Evolutionary conservation across 768 basidiomycete species (phyloP), one percentile per base, ranked within the genome.

Genomic region (Xanthoconium purpureum): DNA sequence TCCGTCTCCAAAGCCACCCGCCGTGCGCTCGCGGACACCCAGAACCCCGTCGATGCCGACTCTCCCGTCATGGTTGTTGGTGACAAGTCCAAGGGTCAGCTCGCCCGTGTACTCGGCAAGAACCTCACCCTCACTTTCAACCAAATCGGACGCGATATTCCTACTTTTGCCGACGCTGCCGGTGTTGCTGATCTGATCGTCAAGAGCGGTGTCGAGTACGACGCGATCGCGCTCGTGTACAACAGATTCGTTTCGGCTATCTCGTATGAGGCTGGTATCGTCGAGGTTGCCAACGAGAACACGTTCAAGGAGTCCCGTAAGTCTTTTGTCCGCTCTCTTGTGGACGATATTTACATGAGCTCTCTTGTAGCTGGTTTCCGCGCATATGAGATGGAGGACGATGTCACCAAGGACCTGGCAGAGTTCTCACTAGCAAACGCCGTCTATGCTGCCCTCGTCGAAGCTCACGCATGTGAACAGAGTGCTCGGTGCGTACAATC

Each of bases 381-480:
- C 70, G 84, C 86, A 30, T 99, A 99, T 73, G 97, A 99, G 77
- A 92, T 95, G 81, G 96, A 98, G 73, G 96, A 99, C 66, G 94
- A 97, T 65, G 86, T 87, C 43, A 91, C 93, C 60, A 91, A 87
- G 71, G 96, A 99, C 68, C 80, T 98, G 47, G 85, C 91, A 50
- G 94, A 98, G 72, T 99, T 99, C 74, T 86, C 94, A 5, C 81
- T 99, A 53, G 95, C 97, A 69, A 98, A 98, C 74, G 94, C 94
- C 60, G 84, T 99, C 78, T 98, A 85, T 74, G 88, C 94, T 62
- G 87, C 94, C 49, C 88, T 99, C 44, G 88, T 91, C 28, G 96
- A 99, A 75, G 90, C 86, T 53, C 94, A 98, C 73, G 96, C 96
- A 49, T 94, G 95, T 66, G 96, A 98, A 75, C 89, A 88, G 71